Evolutionary conservation across 1,284 basidiomycete genomes (phyloP).

Genomic region (Ceratobasidium sp.): DNA sequence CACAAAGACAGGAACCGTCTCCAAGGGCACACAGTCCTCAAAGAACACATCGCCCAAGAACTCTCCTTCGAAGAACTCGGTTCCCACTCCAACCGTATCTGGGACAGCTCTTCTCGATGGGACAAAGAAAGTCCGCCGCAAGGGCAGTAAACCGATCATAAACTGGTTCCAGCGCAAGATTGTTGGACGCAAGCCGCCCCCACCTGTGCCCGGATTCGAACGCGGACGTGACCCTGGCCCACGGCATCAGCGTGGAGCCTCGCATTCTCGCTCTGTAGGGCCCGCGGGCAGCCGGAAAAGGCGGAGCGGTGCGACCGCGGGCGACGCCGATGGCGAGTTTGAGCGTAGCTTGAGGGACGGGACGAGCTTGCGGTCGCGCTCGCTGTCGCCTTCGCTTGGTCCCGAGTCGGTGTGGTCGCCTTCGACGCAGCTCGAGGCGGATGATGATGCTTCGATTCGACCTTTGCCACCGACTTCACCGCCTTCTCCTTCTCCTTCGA

Average conservation of each 20-base stretch:
- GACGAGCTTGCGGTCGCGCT: constrained; percentile 54
- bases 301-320: constrained; percentile 50
- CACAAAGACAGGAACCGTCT: constrained; percentile 31
- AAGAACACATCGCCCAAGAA: constrained; percentile 29
- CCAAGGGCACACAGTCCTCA: constrained; percentile 32
- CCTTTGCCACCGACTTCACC: constrained; percentile 87
- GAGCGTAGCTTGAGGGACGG: constrained; percentile 53
- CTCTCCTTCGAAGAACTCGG: constrained; percentile 24
- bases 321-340: constrained; percentile 52
- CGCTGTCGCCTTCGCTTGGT: constrained; percentile 49
- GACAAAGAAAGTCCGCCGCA: constrained; percentile 47
- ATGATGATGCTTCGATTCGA: constrained; percentile 89
- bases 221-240: constrained; percentile 51
- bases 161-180: constrained; percentile 93
- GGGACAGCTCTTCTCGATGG: constrained; percentile 2
- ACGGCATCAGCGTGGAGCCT: constrained; percentile 52
- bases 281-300: constrained; percentile 51
- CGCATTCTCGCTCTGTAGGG: constrained; percentile 56
- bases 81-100: constrained; percentile 22
- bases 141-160: constrained; percentile 81
- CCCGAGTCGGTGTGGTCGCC: constrained; percentile 76
- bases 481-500: constrained; percentile 84
- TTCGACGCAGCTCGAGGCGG: constrained; percentile 77
- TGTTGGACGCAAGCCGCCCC: constrained; percentile 60
- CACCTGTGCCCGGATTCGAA: constrained; percentile 25